phyloP scores from a whole-genome alignment of 1,284 basidiomycete species.

The Flammula alnicola region DNA sequence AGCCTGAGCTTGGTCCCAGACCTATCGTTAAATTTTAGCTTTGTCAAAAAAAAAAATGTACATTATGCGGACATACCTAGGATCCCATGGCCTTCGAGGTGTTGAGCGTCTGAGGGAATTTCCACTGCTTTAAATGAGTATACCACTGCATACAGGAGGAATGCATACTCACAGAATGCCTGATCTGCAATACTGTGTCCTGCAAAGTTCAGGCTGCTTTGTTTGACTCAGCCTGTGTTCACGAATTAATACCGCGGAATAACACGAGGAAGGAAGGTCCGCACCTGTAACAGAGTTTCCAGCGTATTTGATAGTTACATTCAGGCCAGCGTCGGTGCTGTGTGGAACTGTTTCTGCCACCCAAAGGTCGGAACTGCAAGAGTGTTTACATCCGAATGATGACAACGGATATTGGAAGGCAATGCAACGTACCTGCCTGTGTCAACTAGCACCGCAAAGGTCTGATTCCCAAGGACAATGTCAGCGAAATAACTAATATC shows the following conservation, averaged over 20 bases:
- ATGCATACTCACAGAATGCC: conserved; percentile 66
- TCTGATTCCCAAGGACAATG: conserved; percentile 53
- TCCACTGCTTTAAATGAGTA: conserved; percentile 35
- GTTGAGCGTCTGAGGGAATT: conserved; percentile 33
- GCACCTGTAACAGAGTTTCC: conserved; percentile 52
- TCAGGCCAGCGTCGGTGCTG: conserved; percentile 48
- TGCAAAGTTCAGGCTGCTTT: conserved; percentile 55
- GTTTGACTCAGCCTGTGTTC: conserved; percentile 53
- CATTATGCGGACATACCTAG: conserved; percentile 34
- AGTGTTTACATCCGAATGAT: conserved; percentile 1
- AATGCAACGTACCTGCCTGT: conserved; percentile 61
- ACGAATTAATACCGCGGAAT: not conserved
- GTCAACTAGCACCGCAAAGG: conserved; percentile 59
- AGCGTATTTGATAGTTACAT: conserved; percentile 52
- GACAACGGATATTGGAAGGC: not conserved
- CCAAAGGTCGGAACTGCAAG: conserved; percentile 59
- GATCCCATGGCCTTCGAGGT: conserved; percentile 43
- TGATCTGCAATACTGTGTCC: conserved; percentile 59
- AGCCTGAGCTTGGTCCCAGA: conserved; percentile 54
- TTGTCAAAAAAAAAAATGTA: too few species aligned
- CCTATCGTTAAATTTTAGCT: conserved; percentile 28
- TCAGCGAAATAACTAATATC: conserved; percentile 59
- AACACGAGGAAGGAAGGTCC: not conserved
- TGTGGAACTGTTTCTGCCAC: conserved; percentile 52
- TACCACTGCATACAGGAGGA: too few species aligned